Conservation (phyloP, 495 filamentous ascomycete species). For the Penicillium fimorum region DNA sequence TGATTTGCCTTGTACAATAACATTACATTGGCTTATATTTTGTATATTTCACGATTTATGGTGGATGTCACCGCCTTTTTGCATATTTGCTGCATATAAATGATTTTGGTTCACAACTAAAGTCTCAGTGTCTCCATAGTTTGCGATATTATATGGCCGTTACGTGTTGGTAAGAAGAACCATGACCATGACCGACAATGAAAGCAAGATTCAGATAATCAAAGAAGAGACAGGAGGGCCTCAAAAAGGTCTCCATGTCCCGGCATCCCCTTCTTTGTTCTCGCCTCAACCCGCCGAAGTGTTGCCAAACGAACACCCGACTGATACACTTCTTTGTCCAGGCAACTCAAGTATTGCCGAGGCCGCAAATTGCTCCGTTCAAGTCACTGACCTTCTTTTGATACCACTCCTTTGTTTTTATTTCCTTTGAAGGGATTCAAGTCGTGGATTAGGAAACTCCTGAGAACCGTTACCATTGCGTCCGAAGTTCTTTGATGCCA, state of each 20-base stretch:
- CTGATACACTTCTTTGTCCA: not conserved
- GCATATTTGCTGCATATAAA: not conserved
- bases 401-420: not conserved
- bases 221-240: not conserved
- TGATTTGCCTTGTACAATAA: slow-evolving; percentile 4
- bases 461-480: not conserved
- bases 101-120: not conserved
- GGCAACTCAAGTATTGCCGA: not conserved
- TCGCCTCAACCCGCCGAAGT: too few relatives aligned
- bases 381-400: not conserved
- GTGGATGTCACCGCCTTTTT: not conserved
- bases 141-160: not conserved
- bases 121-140: not conserved
- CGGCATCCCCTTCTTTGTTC: too few relatives aligned
- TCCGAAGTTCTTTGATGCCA: not conserved
- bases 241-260: not conserved
- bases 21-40: slow-evolving; percentile 5
- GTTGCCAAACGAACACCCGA: too few relatives aligned
- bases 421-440: not conserved
- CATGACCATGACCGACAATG: not conserved
- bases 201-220: not conserved
- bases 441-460: not conserved
- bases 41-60: slow-evolving; percentile 4
- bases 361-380: not conserved
- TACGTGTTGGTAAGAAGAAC: not conserved